Evolutionary conservation across 805 yeast species (phyloP).

Genomic region (Teunomyces panamensis): DNA sequence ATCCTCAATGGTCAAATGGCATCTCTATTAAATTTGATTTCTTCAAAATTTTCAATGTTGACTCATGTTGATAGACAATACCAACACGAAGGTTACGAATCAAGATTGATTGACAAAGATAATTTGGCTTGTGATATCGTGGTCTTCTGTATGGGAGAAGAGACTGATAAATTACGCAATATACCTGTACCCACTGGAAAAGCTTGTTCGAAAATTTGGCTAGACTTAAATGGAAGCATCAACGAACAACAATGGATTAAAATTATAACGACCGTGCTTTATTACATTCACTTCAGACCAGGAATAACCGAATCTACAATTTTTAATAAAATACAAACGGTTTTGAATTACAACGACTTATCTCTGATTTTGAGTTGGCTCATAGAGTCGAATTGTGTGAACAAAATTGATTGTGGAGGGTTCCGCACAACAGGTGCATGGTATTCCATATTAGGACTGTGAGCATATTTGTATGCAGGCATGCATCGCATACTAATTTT

Average conservation of each 20-base stretch:
- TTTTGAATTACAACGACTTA: constrained; percentile 29
- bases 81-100: constrained; percentile 62
- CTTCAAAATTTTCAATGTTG: constrained; percentile 17
- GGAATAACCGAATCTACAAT: constrained; percentile 27
- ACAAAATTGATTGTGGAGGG: constrained; percentile 32
- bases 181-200: constrained; percentile 55
- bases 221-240: constrained; percentile 60
- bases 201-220: constrained; percentile 71
- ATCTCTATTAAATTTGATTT: constrained; percentile 53
- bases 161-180: not conserved
- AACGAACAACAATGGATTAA: constrained; percentile 60
- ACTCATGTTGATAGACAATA: constrained; percentile 50
- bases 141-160: constrained; percentile 20
- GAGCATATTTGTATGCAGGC: constrained; percentile 2
- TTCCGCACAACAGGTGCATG: constrained; percentile 45
- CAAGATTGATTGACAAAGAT: constrained; percentile 69
- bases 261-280: constrained; percentile 45
- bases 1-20: constrained; percentile 64
- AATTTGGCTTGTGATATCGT: constrained; percentile 65
- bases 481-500: not conserved
- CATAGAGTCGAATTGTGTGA: constrained; percentile 34
- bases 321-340: constrained; percentile 25
- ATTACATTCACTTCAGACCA: constrained; percentile 35
- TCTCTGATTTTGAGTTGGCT: constrained; percentile 38
- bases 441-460: constrained; percentile 40